Conservation (phyloP, 257 asterid species). For the Salvia miltiorrhiza region DNA sequence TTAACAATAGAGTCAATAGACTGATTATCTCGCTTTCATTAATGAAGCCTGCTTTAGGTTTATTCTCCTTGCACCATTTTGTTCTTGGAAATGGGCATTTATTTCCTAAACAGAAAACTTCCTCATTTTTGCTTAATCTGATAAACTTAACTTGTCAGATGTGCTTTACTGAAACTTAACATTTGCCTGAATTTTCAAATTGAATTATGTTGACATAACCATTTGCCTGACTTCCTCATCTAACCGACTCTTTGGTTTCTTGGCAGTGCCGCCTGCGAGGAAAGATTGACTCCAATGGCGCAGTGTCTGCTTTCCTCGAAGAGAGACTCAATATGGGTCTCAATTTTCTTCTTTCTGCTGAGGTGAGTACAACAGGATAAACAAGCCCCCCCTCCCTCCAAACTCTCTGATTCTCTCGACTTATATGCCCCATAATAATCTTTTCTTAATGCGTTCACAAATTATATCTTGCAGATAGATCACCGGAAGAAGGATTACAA, state of each 20-base stretch:
- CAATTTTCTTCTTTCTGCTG: conserved; percentile 80
- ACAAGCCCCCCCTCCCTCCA: not conserved
- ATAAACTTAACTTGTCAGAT: not conserved
- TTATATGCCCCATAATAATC: not conserved
- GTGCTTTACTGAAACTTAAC: not conserved
- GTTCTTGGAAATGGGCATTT: not conserved
- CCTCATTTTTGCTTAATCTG: not conserved
- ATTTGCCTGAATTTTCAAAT: not conserved
- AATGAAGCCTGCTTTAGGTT: not conserved
- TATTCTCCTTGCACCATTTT: not conserved
- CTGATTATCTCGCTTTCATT: not conserved
- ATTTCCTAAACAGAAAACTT: not conserved
- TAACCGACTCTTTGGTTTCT: not conserved
- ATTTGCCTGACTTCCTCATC: too few relatives aligned
- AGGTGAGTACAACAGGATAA: conserved; percentile 37
- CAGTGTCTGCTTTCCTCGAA: conserved; percentile 59
- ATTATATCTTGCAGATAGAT: conserved; percentile 54
- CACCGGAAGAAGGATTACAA: conserved; percentile 82
- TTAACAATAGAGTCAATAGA: not conserved
- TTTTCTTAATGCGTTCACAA: not conserved
- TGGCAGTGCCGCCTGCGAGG: conserved; percentile 85
- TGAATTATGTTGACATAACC: not conserved
- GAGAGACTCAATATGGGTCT: conserved; percentile 81
- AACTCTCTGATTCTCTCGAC: not conserved
- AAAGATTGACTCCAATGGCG: conserved; percentile 79